Conservation (phyloP, 225 moss, liverwort and hornwort species). For the Thuidium tamariscinum region DNA sequence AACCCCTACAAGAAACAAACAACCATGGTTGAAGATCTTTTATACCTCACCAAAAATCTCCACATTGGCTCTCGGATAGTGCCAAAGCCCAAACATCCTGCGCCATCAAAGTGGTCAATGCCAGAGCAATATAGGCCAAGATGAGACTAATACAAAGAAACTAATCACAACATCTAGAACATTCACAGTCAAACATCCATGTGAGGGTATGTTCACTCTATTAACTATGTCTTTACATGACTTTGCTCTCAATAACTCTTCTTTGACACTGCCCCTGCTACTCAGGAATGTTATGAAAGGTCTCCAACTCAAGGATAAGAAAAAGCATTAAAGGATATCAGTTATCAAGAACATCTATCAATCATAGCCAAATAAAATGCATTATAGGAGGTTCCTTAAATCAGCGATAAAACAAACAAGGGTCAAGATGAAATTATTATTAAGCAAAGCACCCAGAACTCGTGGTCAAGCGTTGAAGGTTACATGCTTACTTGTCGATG, state of each 20-base stretch:
- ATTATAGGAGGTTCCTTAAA: neutral
- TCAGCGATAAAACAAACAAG: neutral
- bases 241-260: neutral
- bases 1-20: neutral
- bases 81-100: constrained; percentile 84
- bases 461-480: neutral
- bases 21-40: neutral
- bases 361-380: neutral
- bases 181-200: neutral
- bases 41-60: constrained; percentile 76
- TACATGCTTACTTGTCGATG: constrained; percentile 42
- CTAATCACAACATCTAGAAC: neutral
- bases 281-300: neutral
- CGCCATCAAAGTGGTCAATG: neutral
- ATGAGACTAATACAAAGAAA: neutral
- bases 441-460: neutral
- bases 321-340: neutral
- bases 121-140: neutral
- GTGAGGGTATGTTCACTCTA: no score
- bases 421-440: neutral
- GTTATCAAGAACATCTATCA: no score
- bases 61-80: constrained; percentile 72
- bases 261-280: neutral
- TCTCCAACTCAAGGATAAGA: neutral
- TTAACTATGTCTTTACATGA: neutral